These are phyloP conservation scores for Colletotrichum cordylinicola DNA, from an alignment of 2,329 filamentous ascomycete species.

Conservation along the genomic window DNA sequence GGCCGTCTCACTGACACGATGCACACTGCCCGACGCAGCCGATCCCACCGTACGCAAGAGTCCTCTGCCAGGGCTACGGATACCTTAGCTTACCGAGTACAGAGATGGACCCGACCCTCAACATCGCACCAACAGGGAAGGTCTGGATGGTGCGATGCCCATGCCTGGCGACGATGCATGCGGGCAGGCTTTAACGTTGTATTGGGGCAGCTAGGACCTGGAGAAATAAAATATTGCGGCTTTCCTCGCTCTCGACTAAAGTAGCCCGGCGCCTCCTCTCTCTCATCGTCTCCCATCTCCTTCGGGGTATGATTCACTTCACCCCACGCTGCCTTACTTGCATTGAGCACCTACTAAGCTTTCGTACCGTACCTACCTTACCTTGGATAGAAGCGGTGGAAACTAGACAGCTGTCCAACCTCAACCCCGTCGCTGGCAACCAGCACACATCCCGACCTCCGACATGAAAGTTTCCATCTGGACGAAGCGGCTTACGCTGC, in stretches of 20 bases:
- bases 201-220: background rate
- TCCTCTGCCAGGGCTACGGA: background rate
- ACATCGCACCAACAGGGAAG: background rate
- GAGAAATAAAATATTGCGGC: background rate
- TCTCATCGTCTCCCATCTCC: background rate
- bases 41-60: background rate
- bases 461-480: slow-evolving; percentile 3
- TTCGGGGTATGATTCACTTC: background rate
- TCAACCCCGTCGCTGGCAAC: background rate
- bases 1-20: background rate
- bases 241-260: background rate
- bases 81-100: background rate
- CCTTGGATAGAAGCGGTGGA: background rate
- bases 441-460: background rate
- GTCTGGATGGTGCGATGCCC: background rate
- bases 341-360: background rate
- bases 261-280: background rate
- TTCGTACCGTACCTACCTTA: background rate
- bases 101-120: background rate
- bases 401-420: background rate
- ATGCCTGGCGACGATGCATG: background rate
- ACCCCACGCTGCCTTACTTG: background rate
- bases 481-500: background rate
- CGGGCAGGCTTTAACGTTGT: background rate
- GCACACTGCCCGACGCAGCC: background rate